These are phyloP conservation scores for Xylaria sp. DNA, from an alignment of 2,329 filamentous ascomycete species.

Conservation along the genomic window DNA sequence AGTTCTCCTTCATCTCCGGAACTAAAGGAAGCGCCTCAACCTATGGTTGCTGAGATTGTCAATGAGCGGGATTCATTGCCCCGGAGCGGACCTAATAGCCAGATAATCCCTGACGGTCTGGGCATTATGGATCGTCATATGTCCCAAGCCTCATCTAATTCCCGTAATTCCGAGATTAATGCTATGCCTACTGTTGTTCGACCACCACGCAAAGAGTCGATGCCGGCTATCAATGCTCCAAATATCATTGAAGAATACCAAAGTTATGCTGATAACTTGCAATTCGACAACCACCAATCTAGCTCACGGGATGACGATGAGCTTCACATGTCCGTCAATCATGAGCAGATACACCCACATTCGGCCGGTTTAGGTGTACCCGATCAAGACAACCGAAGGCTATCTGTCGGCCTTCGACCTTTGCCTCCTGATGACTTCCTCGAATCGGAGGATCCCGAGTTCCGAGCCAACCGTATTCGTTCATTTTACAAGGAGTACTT, in stretches of 20 bases:
- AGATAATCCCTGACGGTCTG: constrained; percentile 36
- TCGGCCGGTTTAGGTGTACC: constrained; percentile 64
- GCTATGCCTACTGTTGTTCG: constrained; percentile 48
- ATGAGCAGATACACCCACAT: constrained; percentile 45
- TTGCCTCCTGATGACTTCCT: constrained; percentile 85
- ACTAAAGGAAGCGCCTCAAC: constrained; percentile 36
- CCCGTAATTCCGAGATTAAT: constrained; percentile 44
- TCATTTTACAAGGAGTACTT: constrained; percentile 99
- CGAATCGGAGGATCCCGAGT: constrained; percentile 88
- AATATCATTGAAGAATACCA: constrained; percentile 43
- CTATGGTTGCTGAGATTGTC: constrained; percentile 38
- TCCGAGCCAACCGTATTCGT: constrained; percentile 93
- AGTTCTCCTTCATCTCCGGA: constrained; percentile 42
- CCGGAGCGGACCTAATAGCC: constrained; percentile 30
- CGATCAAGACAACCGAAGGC: constrained; percentile 64
- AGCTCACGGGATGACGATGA: constrained; percentile 48
- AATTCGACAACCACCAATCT: constrained; percentile 41
- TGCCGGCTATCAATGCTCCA: constrained; percentile 47
- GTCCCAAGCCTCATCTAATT: constrained; percentile 40
- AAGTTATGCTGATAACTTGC: constrained; percentile 43
- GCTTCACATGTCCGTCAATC: constrained; percentile 39
- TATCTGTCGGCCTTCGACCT: constrained; percentile 82
- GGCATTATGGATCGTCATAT: constrained; percentile 43
- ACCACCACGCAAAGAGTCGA: constrained; percentile 51
- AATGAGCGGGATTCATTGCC: constrained; percentile 43